phyloP scores from a whole-genome alignment of 352 stramenopile genomes.

The Phytophthora pseudosyringae region DNA sequence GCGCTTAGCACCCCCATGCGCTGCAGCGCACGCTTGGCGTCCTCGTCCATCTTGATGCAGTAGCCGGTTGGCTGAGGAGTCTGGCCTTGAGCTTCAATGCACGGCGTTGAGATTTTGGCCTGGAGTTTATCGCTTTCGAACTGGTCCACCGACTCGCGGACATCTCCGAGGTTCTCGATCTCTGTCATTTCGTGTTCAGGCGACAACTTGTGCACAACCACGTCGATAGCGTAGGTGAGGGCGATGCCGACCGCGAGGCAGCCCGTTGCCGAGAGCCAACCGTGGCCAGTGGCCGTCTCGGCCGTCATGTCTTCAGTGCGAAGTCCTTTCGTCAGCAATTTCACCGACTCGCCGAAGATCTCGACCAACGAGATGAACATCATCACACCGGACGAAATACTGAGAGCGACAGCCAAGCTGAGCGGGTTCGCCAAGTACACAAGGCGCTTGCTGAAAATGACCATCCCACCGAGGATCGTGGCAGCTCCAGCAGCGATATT shows the following conservation, averaged over 20 bases:
- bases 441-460: constrained; percentile 25
- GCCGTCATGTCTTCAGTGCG: constrained; percentile 21
- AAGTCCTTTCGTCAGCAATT: constrained; percentile 19
- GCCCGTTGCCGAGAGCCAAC: constrained; percentile 10
- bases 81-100: constrained; percentile 19
- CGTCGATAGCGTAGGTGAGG: constrained; percentile 22
- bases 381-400: constrained; percentile 16
- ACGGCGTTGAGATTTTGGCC: constrained; percentile 19
- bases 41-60: constrained; percentile 43
- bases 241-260: constrained; percentile 16
- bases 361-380: constrained; percentile 26
- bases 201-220: constrained; percentile 14
- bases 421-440: constrained; percentile 22
- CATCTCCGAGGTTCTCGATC: constrained; percentile 16
- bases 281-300: constrained; percentile 18
- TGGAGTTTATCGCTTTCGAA: constrained; percentile 20
- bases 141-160: constrained; percentile 27
- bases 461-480: constrained; percentile 19
- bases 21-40: constrained; percentile 49
- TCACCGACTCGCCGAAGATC: constrained; percentile 24
- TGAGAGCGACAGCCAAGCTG: constrained; percentile 15
- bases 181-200: constrained; percentile 11
- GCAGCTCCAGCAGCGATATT: constrained; percentile 4
- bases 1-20: constrained; percentile 91
- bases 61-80: constrained; percentile 3